Conservation (phyloP, 23 red algal species). For the Agarophyton chilense region DNA sequence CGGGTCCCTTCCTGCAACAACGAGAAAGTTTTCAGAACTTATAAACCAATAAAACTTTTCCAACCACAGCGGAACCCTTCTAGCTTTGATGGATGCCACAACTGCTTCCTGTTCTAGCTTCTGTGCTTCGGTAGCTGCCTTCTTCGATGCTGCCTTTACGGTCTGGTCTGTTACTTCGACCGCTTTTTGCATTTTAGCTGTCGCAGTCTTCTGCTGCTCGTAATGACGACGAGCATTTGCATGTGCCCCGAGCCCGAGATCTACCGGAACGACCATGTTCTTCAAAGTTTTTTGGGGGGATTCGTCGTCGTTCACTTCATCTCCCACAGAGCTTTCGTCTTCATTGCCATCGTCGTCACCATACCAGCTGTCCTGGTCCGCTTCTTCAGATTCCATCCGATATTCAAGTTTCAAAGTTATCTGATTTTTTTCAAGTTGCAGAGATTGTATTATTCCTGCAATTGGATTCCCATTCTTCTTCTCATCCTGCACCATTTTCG, state of each 20-base stretch:
- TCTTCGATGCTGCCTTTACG: conserved; percentile 69
- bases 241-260: conserved; percentile 74
- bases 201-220: conserved; percentile 68
- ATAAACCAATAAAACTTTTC: conserved; percentile 98
- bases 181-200: conserved; percentile 86
- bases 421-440: conserved; percentile 87
- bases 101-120: conserved; percentile 68
- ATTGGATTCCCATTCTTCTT: conserved; percentile 91
- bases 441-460: conserved; percentile 83
- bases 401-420: conserved; percentile 84
- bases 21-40: conserved; percentile 90
- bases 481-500: conserved; percentile 88
- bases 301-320: neutral
- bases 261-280: conserved; percentile 72
- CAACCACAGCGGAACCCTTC: conserved; percentile 87
- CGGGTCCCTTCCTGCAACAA: conserved; percentile 89
- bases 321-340: conserved; percentile 34
- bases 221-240: conserved; percentile 93
- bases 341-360: conserved; percentile 65
- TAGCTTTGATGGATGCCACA: conserved; percentile 74
- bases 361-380: conserved; percentile 2
- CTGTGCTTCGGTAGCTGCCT: conserved; percentile 53
- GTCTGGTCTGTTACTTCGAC: conserved; percentile 78
- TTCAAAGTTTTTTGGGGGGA: neutral
- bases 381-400: conserved; percentile 36